Base-by-base conservation (phyloP, 1,284 basidiomycete genomes). In the Heterobasidion occidentale region DNA sequence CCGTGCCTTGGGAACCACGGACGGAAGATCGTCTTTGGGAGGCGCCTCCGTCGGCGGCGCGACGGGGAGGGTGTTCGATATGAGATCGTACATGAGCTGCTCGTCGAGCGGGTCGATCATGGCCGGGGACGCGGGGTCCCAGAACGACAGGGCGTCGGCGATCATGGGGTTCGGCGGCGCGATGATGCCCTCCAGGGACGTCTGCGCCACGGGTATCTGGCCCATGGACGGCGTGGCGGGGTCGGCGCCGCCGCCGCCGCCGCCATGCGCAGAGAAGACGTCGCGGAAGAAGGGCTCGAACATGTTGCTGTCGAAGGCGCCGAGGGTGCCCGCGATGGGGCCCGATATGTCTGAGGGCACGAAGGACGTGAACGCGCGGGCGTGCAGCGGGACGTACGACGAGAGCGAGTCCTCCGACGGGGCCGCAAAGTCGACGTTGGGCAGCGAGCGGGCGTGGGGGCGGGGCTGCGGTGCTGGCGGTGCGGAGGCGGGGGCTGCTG, bases 231-330 rank as follows among this genome's bases (percentile, higher is more conserved):
- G 2, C 4, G 15, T 15, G 17, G 15, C 12, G 5, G 20, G 7
- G 5, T 8, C 38, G 38, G 12, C 38, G 11, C 4, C 38, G 5
- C 6, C 7, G 11, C 4, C n/a, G 38, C 53, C 12, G 27, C 51
- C 53, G 34, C n/a, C n/a, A n/a, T 46, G n/a, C 46, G 52, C 35
- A 5, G 56, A 52, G 27, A 62, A 62, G 12, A 62, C 46, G 34
- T 58, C 61, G 15, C 56, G 61, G 52, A 62, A 62, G 57, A 62
- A 62, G 15, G 61, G 60, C 44, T 62, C 56, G 44, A 62, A 62
- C 60, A 62, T 62, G 8, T 53, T 50, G 15, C 49, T 52, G 1
- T 58, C 59, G 55, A 58, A 62, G 14, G 47, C 45, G 5, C 50
- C 38, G 44, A 62, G 53, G 12, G 45, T 36, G 3, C 42, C 49